These are phyloP conservation scores for Hypocreales sp. DNA, from an alignment of 2,329 filamentous ascomycete species.

Conservation along the genomic window DNA sequence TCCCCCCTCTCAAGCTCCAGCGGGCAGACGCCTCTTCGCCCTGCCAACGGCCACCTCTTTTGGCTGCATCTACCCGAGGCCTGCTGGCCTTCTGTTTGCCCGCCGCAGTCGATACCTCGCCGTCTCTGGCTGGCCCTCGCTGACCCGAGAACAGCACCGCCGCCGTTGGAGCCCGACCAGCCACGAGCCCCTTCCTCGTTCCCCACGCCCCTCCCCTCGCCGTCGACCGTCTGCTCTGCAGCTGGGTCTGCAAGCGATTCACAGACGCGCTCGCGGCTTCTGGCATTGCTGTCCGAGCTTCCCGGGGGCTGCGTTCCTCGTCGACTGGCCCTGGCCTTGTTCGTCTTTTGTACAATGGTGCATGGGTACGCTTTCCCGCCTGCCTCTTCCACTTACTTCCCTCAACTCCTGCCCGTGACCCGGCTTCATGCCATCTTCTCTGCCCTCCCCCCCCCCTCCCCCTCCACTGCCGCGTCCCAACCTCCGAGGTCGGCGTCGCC, in stretches of 20 bases:
- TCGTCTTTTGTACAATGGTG: constrained; percentile 18
- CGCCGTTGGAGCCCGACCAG: constrained; percentile 11
- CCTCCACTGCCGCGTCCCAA: too few species aligned
- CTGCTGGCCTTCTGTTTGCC: too few species aligned
- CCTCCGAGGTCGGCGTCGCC: too few species aligned
- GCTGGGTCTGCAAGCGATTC: background rate
- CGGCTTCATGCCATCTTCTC: background rate
- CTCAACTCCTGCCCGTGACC: constrained; percentile 12
- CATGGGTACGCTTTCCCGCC: constrained; percentile 23
- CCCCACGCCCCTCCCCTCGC: constrained; percentile 2
- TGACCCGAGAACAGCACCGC: too few species aligned
- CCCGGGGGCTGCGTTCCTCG: background rate
- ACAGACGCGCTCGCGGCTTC: too few species aligned
- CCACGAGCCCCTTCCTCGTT: constrained; percentile 8
- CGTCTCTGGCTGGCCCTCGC: too few species aligned
- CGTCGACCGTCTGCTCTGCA: constrained; percentile 1
- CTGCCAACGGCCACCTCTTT: background rate
- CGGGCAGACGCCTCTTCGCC: background rate
- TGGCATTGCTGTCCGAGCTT: background rate
- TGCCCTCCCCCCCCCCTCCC: constrained; percentile 2
- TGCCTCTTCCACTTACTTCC: constrained; percentile 6
- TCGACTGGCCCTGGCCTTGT: too few species aligned
- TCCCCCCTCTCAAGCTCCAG: background rate
- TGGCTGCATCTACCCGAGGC: too few species aligned
- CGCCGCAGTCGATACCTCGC: too few species aligned